Evolutionary conservation across 192 early-diverging fungal species (phyloP).

Genomic region (Coemansia reversa): DNA sequence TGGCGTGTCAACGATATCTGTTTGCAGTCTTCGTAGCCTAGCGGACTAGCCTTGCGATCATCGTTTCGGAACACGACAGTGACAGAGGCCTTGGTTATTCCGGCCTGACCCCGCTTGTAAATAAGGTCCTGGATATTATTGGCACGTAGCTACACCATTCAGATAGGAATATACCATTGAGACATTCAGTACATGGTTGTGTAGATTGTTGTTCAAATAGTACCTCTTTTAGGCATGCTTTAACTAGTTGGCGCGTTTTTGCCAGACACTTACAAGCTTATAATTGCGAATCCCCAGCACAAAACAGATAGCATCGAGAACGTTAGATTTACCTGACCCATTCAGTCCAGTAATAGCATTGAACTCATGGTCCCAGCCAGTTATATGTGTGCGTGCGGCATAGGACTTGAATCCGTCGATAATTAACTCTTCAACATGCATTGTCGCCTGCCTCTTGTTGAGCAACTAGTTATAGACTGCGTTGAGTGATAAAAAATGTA

Average conservation of each 20-base stretch:
- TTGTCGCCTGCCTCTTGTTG: constrained; percentile 17
- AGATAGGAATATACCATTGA: neutral
- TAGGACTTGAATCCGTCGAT: constrained; percentile 99
- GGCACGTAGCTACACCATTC: constrained; percentile 69
- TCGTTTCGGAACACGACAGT: constrained; percentile 96
- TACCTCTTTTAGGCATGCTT: too few relatives aligned
- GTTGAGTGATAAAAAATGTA: too few relatives aligned
- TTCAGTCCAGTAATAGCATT: constrained; percentile 99
- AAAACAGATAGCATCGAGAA: constrained; percentile 98
- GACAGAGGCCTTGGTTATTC: constrained; percentile 96
- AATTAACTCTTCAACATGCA: constrained; percentile 94
- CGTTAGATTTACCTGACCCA: constrained; percentile 97
- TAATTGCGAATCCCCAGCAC: constrained; percentile 94
- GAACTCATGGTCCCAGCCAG: constrained; percentile 97
- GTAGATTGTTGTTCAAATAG: too few relatives aligned
- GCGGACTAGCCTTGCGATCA: constrained; percentile 78
- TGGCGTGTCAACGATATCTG: constrained; percentile 95
- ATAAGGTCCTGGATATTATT: constrained; percentile 92
- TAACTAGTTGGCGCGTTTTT: too few relatives aligned
- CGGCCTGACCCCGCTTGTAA: constrained; percentile 99
- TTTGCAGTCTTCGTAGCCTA: constrained; percentile 80
- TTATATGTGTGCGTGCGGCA: constrained; percentile 89
- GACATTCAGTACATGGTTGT: neutral
- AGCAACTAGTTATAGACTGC: too few relatives aligned
- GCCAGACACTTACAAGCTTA: constrained; percentile 65